Conservation (phyloP, 805 yeast genomes). For the Cyberlindnera amylophila region DNA sequence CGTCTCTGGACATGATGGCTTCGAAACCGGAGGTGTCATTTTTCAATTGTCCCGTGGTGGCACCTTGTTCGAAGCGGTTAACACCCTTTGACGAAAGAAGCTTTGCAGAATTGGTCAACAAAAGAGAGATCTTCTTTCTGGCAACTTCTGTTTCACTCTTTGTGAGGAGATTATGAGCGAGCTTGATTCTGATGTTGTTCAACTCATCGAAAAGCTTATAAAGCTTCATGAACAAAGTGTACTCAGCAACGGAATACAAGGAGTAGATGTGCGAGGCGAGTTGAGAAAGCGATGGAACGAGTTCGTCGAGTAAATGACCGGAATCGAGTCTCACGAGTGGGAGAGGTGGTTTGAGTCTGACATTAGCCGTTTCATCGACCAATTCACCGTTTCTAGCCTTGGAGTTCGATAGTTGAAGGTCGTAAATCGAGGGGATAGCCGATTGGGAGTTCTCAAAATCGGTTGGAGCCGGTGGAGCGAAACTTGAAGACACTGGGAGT, state of each 20-base stretch:
- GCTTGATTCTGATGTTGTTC: conserved; percentile 53
- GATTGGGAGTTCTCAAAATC: conserved; percentile 27
- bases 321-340: conserved; percentile 47
- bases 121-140: conserved; percentile 46
- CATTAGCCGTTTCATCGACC: conserved; percentile 21
- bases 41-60: conserved; percentile 24
- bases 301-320: conserved; percentile 49
- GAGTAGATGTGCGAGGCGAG: conserved; percentile 64
- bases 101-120: conserved; percentile 59
- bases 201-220: conserved; percentile 49
- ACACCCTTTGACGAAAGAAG: conserved; percentile 45
- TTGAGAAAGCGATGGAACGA: conserved; percentile 52
- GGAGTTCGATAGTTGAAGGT: conserved; percentile 29
- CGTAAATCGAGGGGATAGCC: conserved; percentile 34
- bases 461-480: conserved; percentile 28
- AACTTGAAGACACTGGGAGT: conserved; percentile 36
- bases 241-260: conserved; percentile 68
- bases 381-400: conserved; percentile 30
- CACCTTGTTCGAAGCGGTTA: conserved; percentile 26
- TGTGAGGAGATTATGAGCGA: conserved; percentile 50
- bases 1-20: conserved; percentile 63
- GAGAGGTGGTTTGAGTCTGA: conserved; percentile 46
- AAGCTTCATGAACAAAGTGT: conserved; percentile 55
- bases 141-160: conserved; percentile 46
- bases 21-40: conserved; percentile 62